Percentiles rank a stretch among this genome's conserved stretches.
phyloP scores from a whole-genome alignment of 768 basidiomycete species.

The Neoboletus brunneissimus region DNA sequence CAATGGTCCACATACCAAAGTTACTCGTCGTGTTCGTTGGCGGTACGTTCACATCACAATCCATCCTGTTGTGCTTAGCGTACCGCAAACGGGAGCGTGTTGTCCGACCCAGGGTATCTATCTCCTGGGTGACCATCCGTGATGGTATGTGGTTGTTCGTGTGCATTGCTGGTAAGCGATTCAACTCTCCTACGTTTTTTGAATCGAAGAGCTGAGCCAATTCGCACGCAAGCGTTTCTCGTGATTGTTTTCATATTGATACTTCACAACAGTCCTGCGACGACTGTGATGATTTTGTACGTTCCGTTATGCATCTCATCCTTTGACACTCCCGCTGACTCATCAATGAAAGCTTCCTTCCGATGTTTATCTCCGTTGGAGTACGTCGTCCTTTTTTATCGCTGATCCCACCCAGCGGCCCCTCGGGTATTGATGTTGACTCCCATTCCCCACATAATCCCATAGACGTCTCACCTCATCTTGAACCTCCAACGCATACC shows the following conservation, averaged over 20 bases:
- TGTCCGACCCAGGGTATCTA: neutral
- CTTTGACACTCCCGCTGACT: neutral
- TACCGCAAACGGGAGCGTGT: constrained; percentile 12
- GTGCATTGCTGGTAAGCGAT: constrained; percentile 14
- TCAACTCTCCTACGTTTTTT: neutral
- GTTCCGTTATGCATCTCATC: neutral
- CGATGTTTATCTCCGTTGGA: constrained; percentile 14
- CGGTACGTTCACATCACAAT: constrained; percentile 12
- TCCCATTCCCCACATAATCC: neutral
- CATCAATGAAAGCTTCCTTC: constrained; percentile 16
- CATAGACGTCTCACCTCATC: constrained; percentile 16
- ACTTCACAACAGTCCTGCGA: constrained; percentile 1
- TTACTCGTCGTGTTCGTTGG: constrained; percentile 3
- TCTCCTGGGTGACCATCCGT: constrained; percentile 24
- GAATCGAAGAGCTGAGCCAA: neutral
- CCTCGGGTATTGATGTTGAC: neutral
- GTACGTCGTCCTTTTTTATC: constrained; percentile 8
- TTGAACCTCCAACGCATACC: constrained; percentile 16
- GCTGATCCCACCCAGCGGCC: no score
- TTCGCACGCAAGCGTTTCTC: constrained; percentile 12
- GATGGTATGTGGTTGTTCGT: constrained; percentile 20
- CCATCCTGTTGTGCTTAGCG: constrained; percentile 18
- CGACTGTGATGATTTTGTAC: constrained; percentile 15
- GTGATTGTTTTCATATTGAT: neutral
- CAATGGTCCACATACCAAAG: neutral